Evolutionary conservation across 345 rosid species (phyloP).

Genomic region (Erysimum cheiranthoides): DNA sequence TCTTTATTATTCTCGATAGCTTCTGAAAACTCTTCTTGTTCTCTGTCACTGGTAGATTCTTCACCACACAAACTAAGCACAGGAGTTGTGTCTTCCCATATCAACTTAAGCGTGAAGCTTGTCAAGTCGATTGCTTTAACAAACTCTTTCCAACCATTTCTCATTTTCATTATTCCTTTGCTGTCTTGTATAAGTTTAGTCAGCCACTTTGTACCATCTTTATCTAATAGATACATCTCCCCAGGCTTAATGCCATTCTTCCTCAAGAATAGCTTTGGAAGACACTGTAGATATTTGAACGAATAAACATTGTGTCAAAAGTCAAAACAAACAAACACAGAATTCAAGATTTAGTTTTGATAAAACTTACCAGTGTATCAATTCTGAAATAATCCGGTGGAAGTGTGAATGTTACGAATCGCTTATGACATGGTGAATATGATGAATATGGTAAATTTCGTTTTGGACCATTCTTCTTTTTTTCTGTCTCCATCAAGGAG

Average conservation of each 20-base stretch:
- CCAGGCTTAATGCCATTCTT: slow-evolving; percentile 25
- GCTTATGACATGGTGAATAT: slow-evolving; percentile 12
- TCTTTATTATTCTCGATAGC: neutral
- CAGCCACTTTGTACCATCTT: slow-evolving; percentile 15
- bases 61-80: slow-evolving; percentile 2
- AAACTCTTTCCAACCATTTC: slow-evolving; percentile 13
- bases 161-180: neutral
- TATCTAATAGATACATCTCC: slow-evolving; percentile 16
- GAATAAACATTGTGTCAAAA: no score
- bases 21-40: neutral
- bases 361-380: neutral
- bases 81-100: slow-evolving; percentile 29
- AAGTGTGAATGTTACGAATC: neutral
- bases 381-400: slow-evolving; percentile 12
- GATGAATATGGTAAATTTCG: slow-evolving; percentile 2
- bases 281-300: slow-evolving; percentile 7
- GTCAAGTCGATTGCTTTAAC: slow-evolving; percentile 1
- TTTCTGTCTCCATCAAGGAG: neutral
- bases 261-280: neutral
- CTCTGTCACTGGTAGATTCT: slow-evolving; percentile 19
- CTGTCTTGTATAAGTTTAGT: neutral
- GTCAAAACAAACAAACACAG: neutral
- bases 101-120: slow-evolving; percentile 2
- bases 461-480: neutral
- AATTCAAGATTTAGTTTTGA: neutral